A percentile compares a stretch with the other conserved stretches of the same genome.
Conservation (phyloP, 2,329 filamentous ascomycete species). For the Incumbomyces delicatus region DNA sequence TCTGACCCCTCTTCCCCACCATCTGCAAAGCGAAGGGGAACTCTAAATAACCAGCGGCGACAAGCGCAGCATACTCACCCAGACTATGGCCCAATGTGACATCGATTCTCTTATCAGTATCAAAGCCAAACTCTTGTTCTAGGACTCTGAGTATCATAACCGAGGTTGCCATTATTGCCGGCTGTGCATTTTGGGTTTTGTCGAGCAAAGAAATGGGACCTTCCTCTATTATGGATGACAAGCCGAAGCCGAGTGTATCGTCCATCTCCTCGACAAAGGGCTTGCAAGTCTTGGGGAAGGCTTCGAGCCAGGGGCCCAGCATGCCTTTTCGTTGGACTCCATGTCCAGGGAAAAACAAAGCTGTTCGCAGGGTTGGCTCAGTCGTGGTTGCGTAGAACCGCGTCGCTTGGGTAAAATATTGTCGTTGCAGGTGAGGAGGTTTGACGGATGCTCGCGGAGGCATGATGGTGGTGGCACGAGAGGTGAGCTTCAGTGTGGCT, state of each 20-base stretch:
- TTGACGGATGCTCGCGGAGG: neutral
- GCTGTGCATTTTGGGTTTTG: slow-evolving; percentile 78
- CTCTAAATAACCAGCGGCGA: slow-evolving; percentile 68
- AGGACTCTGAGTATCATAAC: slow-evolving; percentile 81
- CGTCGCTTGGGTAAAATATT: slow-evolving; percentile 5
- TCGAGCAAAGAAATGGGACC: slow-evolving; percentile 71
- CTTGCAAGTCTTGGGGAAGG: slow-evolving; percentile 67
- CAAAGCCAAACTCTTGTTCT: slow-evolving; percentile 75
- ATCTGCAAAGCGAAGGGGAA: slow-evolving; percentile 70
- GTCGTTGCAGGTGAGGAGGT: neutral
- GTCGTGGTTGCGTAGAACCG: slow-evolving; percentile 14
- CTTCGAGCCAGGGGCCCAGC: slow-evolving; percentile 74
- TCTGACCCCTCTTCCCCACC: slow-evolving; percentile 66
- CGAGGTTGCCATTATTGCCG: slow-evolving; percentile 91
- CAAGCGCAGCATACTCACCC: slow-evolving; percentile 85
- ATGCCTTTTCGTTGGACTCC: slow-evolving; percentile 85
- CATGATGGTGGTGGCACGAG: slow-evolving; percentile 1
- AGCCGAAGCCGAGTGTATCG: slow-evolving; percentile 58
- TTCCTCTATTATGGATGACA: slow-evolving; percentile 68
- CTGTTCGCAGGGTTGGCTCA: slow-evolving; percentile 28
- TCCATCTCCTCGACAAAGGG: slow-evolving; percentile 83
- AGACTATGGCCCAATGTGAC: slow-evolving; percentile 82
- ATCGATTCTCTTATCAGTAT: slow-evolving; percentile 60
- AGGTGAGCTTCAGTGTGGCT: too few species aligned
- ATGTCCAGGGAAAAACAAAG: slow-evolving; percentile 49